These are phyloP conservation scores for Kuraishia borneana DNA, from an alignment of 805 yeast species.

Conservation along the genomic window DNA sequence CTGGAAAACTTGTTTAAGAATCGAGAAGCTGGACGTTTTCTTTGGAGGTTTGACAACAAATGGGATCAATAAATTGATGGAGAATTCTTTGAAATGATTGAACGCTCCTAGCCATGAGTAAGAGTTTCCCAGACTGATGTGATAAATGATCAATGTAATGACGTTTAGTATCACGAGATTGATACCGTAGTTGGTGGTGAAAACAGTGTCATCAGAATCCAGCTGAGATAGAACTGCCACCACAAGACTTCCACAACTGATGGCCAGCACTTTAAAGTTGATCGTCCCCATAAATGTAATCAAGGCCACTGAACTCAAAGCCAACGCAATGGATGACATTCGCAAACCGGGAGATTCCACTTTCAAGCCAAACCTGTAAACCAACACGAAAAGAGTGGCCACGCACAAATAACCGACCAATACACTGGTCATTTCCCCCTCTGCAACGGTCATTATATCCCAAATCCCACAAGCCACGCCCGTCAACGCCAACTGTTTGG, in stretches of 20 bases:
- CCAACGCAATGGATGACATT: neutral
- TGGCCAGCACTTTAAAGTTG: slow-evolving; percentile 17
- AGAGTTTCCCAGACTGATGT: slow-evolving; percentile 3
- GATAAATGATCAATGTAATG: slow-evolving; percentile 5
- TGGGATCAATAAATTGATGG: neutral
- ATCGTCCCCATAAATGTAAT: slow-evolving; percentile 7
- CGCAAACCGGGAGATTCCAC: neutral
- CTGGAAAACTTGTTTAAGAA: slow-evolving; percentile 23
- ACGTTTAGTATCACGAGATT: slow-evolving; percentile 12
- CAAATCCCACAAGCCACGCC: slow-evolving; percentile 1
- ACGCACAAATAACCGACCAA: slow-evolving; percentile 3
- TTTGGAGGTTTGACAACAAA: neutral
- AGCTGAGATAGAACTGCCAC: slow-evolving; percentile 18
- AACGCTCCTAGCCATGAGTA: neutral
- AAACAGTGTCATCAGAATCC: slow-evolving; percentile 14
- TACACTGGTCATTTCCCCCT: slow-evolving; percentile 3
- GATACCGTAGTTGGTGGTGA: slow-evolving; percentile 11
- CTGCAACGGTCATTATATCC: slow-evolving; percentile 1
- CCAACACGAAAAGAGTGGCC: neutral
- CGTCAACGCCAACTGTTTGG: slow-evolving; percentile 6
- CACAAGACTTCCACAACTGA: slow-evolving; percentile 17
- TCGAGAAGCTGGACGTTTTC: slow-evolving; percentile 1
- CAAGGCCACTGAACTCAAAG: slow-evolving; percentile 6
- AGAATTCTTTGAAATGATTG: neutral
- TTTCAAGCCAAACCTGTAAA: no score